Evolutionary conservation across 148 eudicot species (phyloP).

Genomic region (Rhododendron simsii): DNA sequence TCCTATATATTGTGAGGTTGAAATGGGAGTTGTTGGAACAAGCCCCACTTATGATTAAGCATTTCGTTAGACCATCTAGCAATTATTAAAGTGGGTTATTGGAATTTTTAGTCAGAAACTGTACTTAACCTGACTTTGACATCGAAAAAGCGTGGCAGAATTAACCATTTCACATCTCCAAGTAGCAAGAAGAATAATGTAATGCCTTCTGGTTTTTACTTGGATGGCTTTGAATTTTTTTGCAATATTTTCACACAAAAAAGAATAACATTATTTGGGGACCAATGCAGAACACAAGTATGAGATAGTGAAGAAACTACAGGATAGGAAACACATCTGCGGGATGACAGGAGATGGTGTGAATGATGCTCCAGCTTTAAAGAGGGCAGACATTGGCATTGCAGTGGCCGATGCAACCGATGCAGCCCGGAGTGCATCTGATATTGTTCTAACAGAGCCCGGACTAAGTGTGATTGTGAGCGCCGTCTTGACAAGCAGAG

Average conservation of each 20-base stretch:
- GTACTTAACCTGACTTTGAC: background rate
- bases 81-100: background rate
- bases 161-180: background rate
- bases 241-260: background rate
- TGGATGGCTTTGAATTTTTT: background rate
- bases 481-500: slow-evolving; percentile 67
- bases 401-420: slow-evolving; percentile 91
- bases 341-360: slow-evolving; percentile 92
- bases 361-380: slow-evolving; percentile 79
- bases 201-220: background rate
- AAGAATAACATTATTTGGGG: background rate
- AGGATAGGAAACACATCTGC: slow-evolving; percentile 75
- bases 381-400: slow-evolving; percentile 76
- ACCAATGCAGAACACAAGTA: slow-evolving; percentile 63
- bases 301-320: slow-evolving; percentile 82
- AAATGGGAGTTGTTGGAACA: background rate
- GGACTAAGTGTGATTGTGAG: slow-evolving; percentile 78
- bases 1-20: background rate
- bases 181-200: background rate
- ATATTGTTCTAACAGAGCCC: slow-evolving; percentile 74
- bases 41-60: background rate
- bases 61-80: background rate
- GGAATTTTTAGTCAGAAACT: background rate
- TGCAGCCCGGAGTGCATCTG: slow-evolving; percentile 85
- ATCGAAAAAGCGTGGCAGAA: background rate